Percentiles rank a stretch among this genome's conserved stretches.
phyloP scores from a whole-genome alignment of 805 yeast species.

The Saccharomycopsis synnaedendra region DNA sequence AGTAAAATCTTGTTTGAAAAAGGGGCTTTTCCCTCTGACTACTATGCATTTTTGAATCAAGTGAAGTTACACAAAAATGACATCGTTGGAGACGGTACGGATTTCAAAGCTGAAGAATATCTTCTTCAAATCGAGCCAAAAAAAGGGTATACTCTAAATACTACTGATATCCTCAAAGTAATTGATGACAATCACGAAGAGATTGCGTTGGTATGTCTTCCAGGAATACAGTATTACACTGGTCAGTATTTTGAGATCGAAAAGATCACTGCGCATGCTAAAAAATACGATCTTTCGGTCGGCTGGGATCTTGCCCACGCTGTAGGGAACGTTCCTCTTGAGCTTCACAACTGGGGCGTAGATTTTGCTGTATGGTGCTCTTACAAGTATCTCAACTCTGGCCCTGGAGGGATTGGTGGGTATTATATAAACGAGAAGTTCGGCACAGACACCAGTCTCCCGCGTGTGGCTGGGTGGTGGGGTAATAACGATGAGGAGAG shows the following conservation, averaged over 20 bases:
- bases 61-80: conserved; percentile 47
- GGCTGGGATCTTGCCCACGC: conserved; percentile 98
- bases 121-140: conserved; percentile 56
- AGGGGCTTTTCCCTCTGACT: conserved; percentile 88
- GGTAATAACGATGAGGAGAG: conserved; percentile 65
- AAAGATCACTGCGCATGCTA: conserved; percentile 55
- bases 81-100: conserved; percentile 7
- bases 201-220: conserved; percentile 64
- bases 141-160: conserved; percentile 41
- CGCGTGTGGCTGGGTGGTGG: conserved; percentile 97
- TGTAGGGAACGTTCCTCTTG: conserved; percentile 71
- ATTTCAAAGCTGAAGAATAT: conserved; percentile 29
- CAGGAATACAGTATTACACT: conserved; percentile 87
- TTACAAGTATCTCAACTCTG: conserved; percentile 82
- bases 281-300: conserved; percentile 39
- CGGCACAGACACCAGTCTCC: conserved; percentile 24
- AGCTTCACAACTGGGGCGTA: conserved; percentile 78
- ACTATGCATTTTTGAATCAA: conserved; percentile 71
- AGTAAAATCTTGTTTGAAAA: conserved; percentile 73
- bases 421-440: conserved; percentile 57
- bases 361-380: conserved; percentile 96
- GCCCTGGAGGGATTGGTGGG: conserved; percentile 92
- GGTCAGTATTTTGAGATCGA: conserved; percentile 79
- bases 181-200: conserved; percentile 48
- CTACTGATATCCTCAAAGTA: conserved; percentile 47